Percentiles rank a stretch among this genome's conserved stretches.
Conservation (phyloP, 2,329 filamentous ascomycete species). For the Boeremia lycopersici region DNA sequence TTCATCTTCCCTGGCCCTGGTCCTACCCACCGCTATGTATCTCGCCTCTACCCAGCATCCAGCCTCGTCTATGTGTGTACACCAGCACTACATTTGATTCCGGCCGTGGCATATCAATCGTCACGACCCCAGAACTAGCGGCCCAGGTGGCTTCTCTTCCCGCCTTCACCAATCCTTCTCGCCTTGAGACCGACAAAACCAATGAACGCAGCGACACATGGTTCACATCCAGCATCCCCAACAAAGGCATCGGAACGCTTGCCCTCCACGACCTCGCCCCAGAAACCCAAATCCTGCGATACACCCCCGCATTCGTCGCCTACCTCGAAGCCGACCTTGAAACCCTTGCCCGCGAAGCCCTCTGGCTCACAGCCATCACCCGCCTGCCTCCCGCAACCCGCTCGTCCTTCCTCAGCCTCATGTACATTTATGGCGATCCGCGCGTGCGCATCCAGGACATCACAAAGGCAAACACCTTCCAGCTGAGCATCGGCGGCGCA, state of each 20-base stretch:
- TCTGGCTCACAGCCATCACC: slow-evolving; percentile 31
- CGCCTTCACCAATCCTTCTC: slow-evolving; percentile 26
- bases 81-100: slow-evolving; percentile 33
- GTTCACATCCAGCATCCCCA: slow-evolving; percentile 29
- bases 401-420: slow-evolving; percentile 28
- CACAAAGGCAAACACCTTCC: slow-evolving; percentile 45
- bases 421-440: slow-evolving; percentile 34
- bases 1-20: slow-evolving; percentile 28
- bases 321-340: slow-evolving; percentile 35
- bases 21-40: slow-evolving; percentile 38
- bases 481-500: slow-evolving; percentile 30
- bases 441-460: slow-evolving; percentile 40
- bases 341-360: slow-evolving; percentile 38
- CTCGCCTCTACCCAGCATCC: slow-evolving; percentile 15
- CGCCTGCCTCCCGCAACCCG: slow-evolving; percentile 30
- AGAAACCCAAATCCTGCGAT: slow-evolving; percentile 33
- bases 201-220: slow-evolving; percentile 30
- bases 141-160: slow-evolving; percentile 28
- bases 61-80: slow-evolving; percentile 37
- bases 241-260: slow-evolving; percentile 42
- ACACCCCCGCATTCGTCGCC: slow-evolving; percentile 42
- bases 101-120: slow-evolving; percentile 43
- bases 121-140: slow-evolving; percentile 41
- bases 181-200: slow-evolving; percentile 14
- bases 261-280: slow-evolving; percentile 28